These are phyloP conservation scores for Chalara sp. DNA, from an alignment of 2,329 filamentous ascomycete genomes.

Conservation along the genomic window DNA sequence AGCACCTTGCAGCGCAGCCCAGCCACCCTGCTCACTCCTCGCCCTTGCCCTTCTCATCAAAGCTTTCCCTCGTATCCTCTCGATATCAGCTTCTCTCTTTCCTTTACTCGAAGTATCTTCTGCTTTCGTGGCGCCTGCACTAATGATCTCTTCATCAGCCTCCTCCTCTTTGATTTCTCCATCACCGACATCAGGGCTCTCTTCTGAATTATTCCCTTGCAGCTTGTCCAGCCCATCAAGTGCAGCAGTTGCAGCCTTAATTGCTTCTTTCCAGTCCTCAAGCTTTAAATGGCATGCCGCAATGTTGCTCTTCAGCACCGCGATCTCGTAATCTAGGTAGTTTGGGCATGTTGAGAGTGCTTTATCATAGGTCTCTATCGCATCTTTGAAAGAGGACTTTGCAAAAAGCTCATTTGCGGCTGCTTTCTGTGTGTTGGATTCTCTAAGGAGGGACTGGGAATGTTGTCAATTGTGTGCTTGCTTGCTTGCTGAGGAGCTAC, in stretches of 20 bases:
- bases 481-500: conserved; percentile 4
- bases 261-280: conserved; percentile 76
- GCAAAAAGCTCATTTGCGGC: conserved; percentile 77
- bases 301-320: conserved; percentile 83
- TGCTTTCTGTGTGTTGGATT: conserved; percentile 67
- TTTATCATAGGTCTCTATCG: conserved; percentile 75
- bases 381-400: conserved; percentile 63
- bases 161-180: conserved; percentile 33
- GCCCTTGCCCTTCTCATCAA: conserved; percentile 46
- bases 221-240: conserved; percentile 66
- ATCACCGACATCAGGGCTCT: conserved; percentile 20
- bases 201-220: conserved; percentile 20
- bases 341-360: conserved; percentile 73
- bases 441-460: conserved; percentile 54
- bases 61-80: conserved; percentile 74
- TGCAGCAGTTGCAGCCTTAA: conserved; percentile 65
- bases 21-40: conserved; percentile 63
- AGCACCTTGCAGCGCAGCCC: conserved; percentile 73
- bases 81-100: conserved; percentile 54
- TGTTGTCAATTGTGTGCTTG: background rate
- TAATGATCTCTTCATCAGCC: conserved; percentile 54
- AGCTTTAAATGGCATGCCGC: conserved; percentile 83
- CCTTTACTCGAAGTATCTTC: conserved; percentile 25
- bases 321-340: conserved; percentile 82
- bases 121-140: conserved; percentile 47